These are phyloP conservation scores for Phaeoacremonium minimum DNA, from an alignment of 2,329 filamentous ascomycete genomes.

Conservation along the genomic window DNA sequence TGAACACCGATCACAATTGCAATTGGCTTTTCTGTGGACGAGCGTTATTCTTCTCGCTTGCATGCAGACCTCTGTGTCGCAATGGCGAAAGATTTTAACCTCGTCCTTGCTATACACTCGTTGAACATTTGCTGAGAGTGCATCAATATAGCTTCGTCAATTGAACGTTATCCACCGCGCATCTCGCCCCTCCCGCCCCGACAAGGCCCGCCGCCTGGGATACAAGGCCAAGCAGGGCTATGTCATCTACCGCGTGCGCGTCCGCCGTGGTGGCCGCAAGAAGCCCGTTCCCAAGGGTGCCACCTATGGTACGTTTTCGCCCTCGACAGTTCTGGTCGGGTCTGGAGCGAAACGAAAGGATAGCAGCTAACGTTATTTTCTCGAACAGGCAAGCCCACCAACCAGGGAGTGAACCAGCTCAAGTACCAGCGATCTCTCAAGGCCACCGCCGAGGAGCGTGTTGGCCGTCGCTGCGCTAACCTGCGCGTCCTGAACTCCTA, in stretches of 20 bases:
- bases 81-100: conserved; percentile 15
- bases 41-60: too few relatives aligned
- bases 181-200: conserved; percentile 94
- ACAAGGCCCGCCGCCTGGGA: conserved; percentile 99
- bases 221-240: conserved; percentile 99
- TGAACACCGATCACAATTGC: conserved; percentile 36
- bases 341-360: not conserved
- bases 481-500: conserved; percentile 99
- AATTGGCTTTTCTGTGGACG: conserved; percentile 13
- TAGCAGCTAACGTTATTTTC: conserved; percentile 4
- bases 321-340: not conserved
- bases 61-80: too few relatives aligned
- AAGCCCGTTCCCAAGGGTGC: conserved; percentile 93
- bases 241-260: conserved; percentile 99
- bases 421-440: conserved; percentile 99
- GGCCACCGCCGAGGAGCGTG: conserved; percentile 98
- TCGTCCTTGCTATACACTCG: conserved; percentile 88
- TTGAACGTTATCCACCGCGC: conserved; percentile 99
- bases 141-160: conserved; percentile 99
- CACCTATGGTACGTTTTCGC: conserved; percentile 72
- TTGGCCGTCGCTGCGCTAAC: conserved; percentile 98
- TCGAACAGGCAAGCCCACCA: conserved; percentile 92
- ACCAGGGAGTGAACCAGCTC: conserved; percentile 99
- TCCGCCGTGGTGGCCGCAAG: conserved; percentile 99
- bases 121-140: conserved; percentile 99